These are phyloP conservation scores for Penicillium sp. DNA, from an alignment of 2,329 filamentous ascomycete genomes.

Conservation along the genomic window DNA sequence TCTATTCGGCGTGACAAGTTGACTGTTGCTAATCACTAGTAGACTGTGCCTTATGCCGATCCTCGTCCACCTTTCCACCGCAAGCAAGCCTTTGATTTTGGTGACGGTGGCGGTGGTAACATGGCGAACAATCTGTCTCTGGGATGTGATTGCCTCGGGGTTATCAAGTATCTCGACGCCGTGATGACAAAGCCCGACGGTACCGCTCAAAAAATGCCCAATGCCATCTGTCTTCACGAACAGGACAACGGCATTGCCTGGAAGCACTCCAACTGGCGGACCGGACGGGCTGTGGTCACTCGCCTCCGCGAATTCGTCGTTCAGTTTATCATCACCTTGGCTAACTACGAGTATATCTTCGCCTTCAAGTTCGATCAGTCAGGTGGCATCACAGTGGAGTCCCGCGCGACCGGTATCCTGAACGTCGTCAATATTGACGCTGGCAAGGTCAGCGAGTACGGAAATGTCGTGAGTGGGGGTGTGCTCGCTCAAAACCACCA, in stretches of 20 bases:
- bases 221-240: conserved; percentile 67
- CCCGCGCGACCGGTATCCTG: conserved; percentile 68
- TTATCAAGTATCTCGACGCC: conserved; percentile 66
- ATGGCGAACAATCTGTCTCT: conserved; percentile 66
- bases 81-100: conserved; percentile 73
- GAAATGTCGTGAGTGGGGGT: conserved; percentile 66
- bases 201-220: conserved; percentile 57
- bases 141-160: conserved; percentile 56
- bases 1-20: background rate
- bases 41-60: conserved; percentile 64
- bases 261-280: conserved; percentile 70
- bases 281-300: conserved; percentile 61
- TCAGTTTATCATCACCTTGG: conserved; percentile 66
- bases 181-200: conserved; percentile 57
- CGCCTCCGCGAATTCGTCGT: conserved; percentile 63
- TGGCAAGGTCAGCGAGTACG: conserved; percentile 62
- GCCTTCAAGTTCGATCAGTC: conserved; percentile 58
- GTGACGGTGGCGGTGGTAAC: conserved; percentile 67
- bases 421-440: conserved; percentile 64
- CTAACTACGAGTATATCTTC: conserved; percentile 49
- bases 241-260: conserved; percentile 66
- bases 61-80: conserved; percentile 65
- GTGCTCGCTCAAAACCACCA: conserved; percentile 70
- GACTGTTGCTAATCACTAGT: background rate
- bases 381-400: conserved; percentile 63